These are phyloP conservation scores for Suillus subalutaceus DNA, from an alignment of 768 basidiomycete species.

Conservation along the genomic window DNA sequence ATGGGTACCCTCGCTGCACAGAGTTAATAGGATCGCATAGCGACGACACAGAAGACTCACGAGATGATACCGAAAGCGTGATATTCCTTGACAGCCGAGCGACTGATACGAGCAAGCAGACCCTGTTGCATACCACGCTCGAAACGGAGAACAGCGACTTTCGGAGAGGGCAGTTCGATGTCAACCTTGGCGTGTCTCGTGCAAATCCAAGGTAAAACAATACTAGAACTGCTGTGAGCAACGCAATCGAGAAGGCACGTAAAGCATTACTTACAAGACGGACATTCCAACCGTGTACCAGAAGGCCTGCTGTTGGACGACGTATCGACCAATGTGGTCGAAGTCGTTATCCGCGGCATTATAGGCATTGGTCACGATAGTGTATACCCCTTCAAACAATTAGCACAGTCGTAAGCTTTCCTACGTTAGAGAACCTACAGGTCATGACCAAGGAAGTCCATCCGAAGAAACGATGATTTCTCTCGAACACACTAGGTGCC, in stretches of 20 bases:
- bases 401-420: not conserved
- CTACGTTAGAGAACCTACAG: conserved; percentile 32
- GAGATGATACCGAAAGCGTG: conserved; percentile 82
- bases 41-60: conserved; percentile 39
- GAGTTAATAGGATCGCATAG: conserved; percentile 12
- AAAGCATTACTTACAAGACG: conserved; percentile 53
- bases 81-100: conserved; percentile 76
- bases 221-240: conserved; percentile 41
- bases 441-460: conserved; percentile 64
- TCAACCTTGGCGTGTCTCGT: conserved; percentile 74
- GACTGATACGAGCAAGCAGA: conserved; percentile 72
- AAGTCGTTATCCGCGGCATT: conserved; percentile 59
- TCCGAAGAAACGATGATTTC: conserved; percentile 78
- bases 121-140: conserved; percentile 86
- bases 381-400: conserved; percentile 58
- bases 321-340: conserved; percentile 53
- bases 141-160: conserved; percentile 79
- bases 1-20: conserved; percentile 63
- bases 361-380: conserved; percentile 68
- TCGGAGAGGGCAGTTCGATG: conserved; percentile 80
- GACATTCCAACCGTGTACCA: conserved; percentile 80
- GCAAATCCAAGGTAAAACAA: conserved; percentile 75
- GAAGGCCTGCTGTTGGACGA: conserved; percentile 73
- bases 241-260: not conserved
- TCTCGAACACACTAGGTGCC: conserved; percentile 66